Evolutionary conservation across 768 basidiomycete genomes (phyloP).

Genomic region (Pulveroboletus sp.): DNA sequence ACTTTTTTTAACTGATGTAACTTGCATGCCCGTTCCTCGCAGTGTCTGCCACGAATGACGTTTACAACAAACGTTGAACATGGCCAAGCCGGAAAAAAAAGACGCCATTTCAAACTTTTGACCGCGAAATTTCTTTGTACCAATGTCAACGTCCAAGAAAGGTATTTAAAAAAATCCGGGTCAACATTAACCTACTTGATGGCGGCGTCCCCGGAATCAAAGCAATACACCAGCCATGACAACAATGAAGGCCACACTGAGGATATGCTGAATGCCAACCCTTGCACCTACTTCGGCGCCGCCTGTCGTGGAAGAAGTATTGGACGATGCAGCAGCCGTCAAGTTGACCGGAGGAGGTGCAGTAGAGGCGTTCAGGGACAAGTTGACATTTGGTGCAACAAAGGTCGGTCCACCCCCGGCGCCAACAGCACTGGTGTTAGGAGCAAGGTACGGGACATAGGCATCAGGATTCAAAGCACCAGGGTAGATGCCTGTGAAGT

Average conservation of each 20-base stretch:
- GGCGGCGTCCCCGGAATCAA: not conserved
- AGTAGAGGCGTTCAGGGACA: conserved; percentile 28
- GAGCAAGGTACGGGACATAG: conserved; percentile 44
- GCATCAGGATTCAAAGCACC: conserved; percentile 40
- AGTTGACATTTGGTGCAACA: conserved; percentile 32
- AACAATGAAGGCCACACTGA: conserved; percentile 8
- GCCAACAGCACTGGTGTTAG: conserved; percentile 35
- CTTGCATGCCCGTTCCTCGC: too few relatives aligned
- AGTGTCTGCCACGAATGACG: too few relatives aligned
- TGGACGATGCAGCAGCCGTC: conserved; percentile 17
- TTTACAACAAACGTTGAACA: too few relatives aligned
- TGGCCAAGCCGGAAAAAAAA: not conserved
- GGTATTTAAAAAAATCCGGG: not conserved
- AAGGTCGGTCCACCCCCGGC: conserved; percentile 42
- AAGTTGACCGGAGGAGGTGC: conserved; percentile 41
- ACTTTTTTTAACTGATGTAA: too few relatives aligned
- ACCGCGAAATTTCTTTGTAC: not conserved
- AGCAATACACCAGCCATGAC: conserved; percentile 7
- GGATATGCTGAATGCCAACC: conserved; percentile 1
- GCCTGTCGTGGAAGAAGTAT: not conserved
- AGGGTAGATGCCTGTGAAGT: conserved; percentile 36
- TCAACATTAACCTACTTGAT: not conserved
- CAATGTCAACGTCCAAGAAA: not conserved
- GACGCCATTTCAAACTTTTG: not conserved
- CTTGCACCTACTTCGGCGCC: not conserved